These are phyloP conservation scores for Skeletonema potamos DNA, from an alignment of 108 stramenopile species.

Conservation along the genomic window DNA sequence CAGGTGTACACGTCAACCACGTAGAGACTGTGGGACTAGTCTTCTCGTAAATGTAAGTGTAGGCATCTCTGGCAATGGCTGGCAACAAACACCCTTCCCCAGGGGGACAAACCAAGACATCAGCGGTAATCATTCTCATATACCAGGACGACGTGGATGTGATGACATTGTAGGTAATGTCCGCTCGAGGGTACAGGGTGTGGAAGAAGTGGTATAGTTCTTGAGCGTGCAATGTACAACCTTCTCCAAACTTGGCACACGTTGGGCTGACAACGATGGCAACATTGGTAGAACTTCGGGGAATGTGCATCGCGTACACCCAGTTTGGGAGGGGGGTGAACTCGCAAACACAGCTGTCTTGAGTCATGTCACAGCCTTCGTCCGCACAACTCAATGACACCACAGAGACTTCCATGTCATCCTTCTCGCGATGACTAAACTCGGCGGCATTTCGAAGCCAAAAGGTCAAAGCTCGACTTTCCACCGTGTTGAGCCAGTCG, in stretches of 20 bases:
- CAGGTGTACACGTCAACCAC: constrained; percentile 27
- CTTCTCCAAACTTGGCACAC: constrained; percentile 36
- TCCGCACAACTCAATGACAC: constrained; percentile 25
- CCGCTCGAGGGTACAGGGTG: constrained; percentile 26
- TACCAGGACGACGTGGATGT: constrained; percentile 26
- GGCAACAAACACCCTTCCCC: constrained; percentile 30
- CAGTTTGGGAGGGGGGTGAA: constrained; percentile 32
- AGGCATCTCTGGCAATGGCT: constrained; percentile 33
- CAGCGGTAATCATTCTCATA: constrained; percentile 38
- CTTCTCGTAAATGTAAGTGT: constrained; percentile 34
- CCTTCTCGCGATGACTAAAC: constrained; percentile 36
- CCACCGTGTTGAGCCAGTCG: constrained; percentile 30
- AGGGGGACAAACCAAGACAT: constrained; percentile 32
- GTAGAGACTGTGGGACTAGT: constrained; percentile 23
- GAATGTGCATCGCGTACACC: constrained; percentile 37
- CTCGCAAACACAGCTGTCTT: constrained; percentile 7
- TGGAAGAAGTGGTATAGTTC: constrained; percentile 33
- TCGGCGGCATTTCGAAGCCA: constrained; percentile 37
- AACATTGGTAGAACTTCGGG: constrained; percentile 38
- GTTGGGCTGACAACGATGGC: constrained; percentile 28
- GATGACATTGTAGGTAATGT: constrained; percentile 29
- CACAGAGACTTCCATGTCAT: constrained; percentile 38
- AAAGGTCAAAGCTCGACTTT: constrained; percentile 35
- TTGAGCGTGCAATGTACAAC: constrained; percentile 30
- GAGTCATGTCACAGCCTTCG: constrained; percentile 26